Percentiles rank a stretch among this genome's conserved stretches.
phyloP scores from a whole-genome alignment of 768 basidiomycete species.

The Russula sp. region DNA sequence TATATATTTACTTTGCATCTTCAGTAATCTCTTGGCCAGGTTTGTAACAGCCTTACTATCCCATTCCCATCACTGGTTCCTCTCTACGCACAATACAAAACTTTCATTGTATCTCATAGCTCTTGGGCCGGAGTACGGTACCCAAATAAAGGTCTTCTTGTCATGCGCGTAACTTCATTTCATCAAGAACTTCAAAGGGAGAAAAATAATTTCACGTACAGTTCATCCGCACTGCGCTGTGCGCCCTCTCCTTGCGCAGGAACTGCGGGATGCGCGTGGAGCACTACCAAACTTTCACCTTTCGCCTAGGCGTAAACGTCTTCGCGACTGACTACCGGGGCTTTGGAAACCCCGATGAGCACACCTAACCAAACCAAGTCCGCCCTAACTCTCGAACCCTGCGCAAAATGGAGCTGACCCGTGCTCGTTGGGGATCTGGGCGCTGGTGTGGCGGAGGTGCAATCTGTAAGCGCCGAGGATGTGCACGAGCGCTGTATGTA shows the following conservation, averaged over 20 bases:
- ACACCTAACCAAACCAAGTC: constrained; percentile 67
- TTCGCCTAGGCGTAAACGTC: constrained; percentile 64
- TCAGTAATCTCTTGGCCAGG: no score
- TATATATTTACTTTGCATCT: no score
- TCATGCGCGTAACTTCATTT: no score
- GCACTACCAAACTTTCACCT: constrained; percentile 57
- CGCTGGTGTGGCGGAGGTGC: constrained; percentile 57
- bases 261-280: constrained; percentile 76
- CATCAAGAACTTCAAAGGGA: background rate
- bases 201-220: background rate
- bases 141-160: no score
- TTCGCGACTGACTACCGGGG: constrained; percentile 89
- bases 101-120: no score
- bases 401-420: constrained; percentile 77
- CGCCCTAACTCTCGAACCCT: constrained; percentile 67
- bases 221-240: constrained; percentile 48
- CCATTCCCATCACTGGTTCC: no score
- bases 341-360: constrained; percentile 77
- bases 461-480: constrained; percentile 30
- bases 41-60: no score
- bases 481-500: no score
- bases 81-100: no score
- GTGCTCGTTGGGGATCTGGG: constrained; percentile 79
- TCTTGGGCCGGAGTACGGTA: no score
- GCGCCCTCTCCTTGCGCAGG: constrained; percentile 87